A percentile compares a stretch with the other conserved stretches of the same genome.
Conservation (phyloP, 805 yeast species). For the Sungouiella blattae region DNA sequence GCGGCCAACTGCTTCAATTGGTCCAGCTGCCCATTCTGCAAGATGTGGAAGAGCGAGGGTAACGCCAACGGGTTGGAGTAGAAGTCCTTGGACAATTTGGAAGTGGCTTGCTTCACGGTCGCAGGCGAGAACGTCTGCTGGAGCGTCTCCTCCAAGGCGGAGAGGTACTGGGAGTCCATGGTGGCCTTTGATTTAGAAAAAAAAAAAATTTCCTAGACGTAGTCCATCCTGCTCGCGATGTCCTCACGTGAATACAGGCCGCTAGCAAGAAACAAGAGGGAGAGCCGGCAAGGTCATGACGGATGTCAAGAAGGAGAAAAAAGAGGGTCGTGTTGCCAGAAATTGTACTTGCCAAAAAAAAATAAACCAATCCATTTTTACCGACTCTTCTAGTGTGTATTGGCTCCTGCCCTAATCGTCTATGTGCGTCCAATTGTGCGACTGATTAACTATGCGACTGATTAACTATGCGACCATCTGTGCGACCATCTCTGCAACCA, state of each 20-base stretch:
- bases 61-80: conserved; percentile 64
- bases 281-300: no score
- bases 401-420: no score
- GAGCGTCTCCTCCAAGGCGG: conserved; percentile 75
- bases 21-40: conserved; percentile 65
- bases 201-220: conserved; percentile 4
- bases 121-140: conserved; percentile 75
- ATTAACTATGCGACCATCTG: no score
- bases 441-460: no score
- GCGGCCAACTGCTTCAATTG: conserved; percentile 90
- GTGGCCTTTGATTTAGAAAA: conserved; percentile 3
- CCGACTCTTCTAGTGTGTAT: no score
- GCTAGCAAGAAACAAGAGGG: no score
- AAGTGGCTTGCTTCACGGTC: conserved; percentile 80
- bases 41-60: conserved; percentile 78
- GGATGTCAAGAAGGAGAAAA: no score
- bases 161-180: conserved; percentile 71
- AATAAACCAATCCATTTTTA: no score
- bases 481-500: no score
- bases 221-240: conserved; percentile 5
- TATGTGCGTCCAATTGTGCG: no score
- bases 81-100: conserved; percentile 70
- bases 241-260: conserved; percentile 12
- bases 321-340: no score
- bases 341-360: no score